Conservation (phyloP, 2,329 filamentous ascomycete genomes). For the Talaromyces islandicus region DNA sequence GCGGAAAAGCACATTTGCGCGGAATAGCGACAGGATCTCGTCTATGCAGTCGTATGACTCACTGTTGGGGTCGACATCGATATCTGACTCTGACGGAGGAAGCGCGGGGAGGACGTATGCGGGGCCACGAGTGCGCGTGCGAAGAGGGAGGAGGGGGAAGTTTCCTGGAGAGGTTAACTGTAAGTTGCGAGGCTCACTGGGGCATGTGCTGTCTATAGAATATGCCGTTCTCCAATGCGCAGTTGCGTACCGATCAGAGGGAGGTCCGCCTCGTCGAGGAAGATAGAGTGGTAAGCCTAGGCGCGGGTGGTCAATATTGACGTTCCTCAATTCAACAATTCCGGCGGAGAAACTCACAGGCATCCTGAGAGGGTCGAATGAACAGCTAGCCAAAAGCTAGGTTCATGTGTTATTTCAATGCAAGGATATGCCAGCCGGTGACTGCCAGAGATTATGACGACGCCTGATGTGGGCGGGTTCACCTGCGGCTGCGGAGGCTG, state of each 20-base stretch:
- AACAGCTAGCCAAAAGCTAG: neutral
- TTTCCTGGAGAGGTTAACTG: conserved; percentile 57
- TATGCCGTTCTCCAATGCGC: neutral
- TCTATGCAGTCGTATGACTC: conserved; percentile 96
- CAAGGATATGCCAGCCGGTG: neutral
- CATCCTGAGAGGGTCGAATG: conserved; percentile 31
- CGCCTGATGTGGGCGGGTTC: conserved; percentile 15
- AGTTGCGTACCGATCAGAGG: conserved; percentile 52
- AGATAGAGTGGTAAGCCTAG: conserved; percentile 96
- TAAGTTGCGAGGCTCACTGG: neutral
- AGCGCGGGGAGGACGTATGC: conserved; percentile 74
- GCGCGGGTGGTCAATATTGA: neutral
- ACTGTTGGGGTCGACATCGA: conserved; percentile 67
- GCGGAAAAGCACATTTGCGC: conserved; percentile 97
- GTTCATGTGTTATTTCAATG: neutral
- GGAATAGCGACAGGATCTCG: conserved; percentile 86
- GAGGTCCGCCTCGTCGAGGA: conserved; percentile 71
- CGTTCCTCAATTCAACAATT: neutral
- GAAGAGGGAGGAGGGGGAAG: conserved; percentile 89
- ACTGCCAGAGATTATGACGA: conserved; percentile 6
- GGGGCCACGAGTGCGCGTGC: conserved; percentile 91
- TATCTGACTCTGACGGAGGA: conserved; percentile 47
- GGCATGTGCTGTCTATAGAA: neutral
- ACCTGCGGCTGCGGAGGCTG: conserved; percentile 9
- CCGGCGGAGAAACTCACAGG: conserved; percentile 32